Base-by-base conservation (phyloP, 2,329 filamentous ascomycete genomes). In the Calonectria honghensis region DNA sequence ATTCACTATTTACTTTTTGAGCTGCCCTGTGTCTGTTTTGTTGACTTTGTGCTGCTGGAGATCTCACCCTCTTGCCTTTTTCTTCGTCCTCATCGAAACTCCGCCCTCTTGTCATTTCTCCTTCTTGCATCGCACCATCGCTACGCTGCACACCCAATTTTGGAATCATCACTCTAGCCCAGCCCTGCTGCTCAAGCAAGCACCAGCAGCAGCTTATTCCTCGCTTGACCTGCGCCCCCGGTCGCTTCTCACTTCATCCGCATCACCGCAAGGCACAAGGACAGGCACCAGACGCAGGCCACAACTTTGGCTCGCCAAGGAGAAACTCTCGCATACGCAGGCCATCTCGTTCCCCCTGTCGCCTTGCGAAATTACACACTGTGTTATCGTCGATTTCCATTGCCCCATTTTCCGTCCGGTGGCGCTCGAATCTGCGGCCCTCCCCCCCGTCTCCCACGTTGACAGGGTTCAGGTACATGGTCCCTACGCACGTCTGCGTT, bases 331-430 rank as follows among this genome's bases (percentile, higher is more conserved):
- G 29, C 32, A 41, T 48, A 70, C 27, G 31, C 54, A 61, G 48
- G 27, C 73, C 61, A 52, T 37, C 27, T 54, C 57, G 29, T n/a
- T 29, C 24, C 18, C 75, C 73, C 80, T 80, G 77, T 79, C 35
- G 80, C 63, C 73, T n/a, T 70, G 75, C 72, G 77, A 81, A 81
- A 81, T 81, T 81, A 68, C 80, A 73, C 57, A 51, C 68, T 73
- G 73, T 61, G 73, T 68, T 75, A 77, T 75, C 68, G 57, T 76
- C 59, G 57, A 67, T 70, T 75, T 74, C 75, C 73, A 74, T 74
- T 73, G 77, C 65, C 63, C 72, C 64, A 73, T 75, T 73, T 69
- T 72, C 73, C 73, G 45, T 69, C 54, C 50, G 51, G 76, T 80
- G 74, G 76, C 79, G 71, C 70, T 64, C 52, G 65, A 76, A 73